phyloP scores from a whole-genome alignment of 192 early-diverging fungal genomes.

The Geosiphon pyriformis region DNA sequence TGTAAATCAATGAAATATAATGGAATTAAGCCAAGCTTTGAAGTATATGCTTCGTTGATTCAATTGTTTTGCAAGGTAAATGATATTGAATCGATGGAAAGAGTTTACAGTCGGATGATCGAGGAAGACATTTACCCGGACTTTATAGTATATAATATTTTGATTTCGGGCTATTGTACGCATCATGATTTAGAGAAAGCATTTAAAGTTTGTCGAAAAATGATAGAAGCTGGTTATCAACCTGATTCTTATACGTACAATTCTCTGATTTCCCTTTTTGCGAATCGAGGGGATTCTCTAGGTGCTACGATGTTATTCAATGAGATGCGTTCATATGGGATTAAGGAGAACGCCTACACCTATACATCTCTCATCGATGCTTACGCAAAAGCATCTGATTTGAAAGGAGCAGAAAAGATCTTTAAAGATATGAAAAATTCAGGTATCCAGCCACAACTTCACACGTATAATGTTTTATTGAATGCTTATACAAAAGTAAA shows the following conservation, averaged over 20 bases:
- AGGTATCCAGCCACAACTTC: slow-evolving; percentile 57
- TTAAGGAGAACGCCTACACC: slow-evolving; percentile 39
- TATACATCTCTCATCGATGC: slow-evolving; percentile 75
- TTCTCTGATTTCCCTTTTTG: slow-evolving; percentile 46
- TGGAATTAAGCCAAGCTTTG: background rate
- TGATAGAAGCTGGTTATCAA: slow-evolving; percentile 29
- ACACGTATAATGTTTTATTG: slow-evolving; percentile 80
- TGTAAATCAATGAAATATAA: background rate
- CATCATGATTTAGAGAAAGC: slow-evolving; percentile 40
- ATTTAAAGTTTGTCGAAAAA: slow-evolving; percentile 32
- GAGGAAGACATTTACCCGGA: slow-evolving; percentile 29
- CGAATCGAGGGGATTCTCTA: slow-evolving; percentile 32
- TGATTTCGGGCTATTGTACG: slow-evolving; percentile 42
- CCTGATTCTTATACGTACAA: slow-evolving; percentile 46
- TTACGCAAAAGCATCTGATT: slow-evolving; percentile 62
- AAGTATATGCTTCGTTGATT: slow-evolving; percentile 12
- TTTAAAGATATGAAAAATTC: slow-evolving; percentile 76
- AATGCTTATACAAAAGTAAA: slow-evolving; percentile 58
- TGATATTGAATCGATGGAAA: slow-evolving; percentile 19
- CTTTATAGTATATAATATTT: slow-evolving; percentile 38
- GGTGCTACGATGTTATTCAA: slow-evolving; percentile 35
- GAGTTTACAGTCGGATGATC: slow-evolving; percentile 5
- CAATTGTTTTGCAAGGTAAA: slow-evolving; percentile 19
- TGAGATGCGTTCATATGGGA: slow-evolving; percentile 38
- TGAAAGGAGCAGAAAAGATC: slow-evolving; percentile 70